Evolutionary conservation across 208 protist species (phyloP), one percentile per base, ranked within the genome.

Genomic region (Wallacemonas rigidus): DNA sequence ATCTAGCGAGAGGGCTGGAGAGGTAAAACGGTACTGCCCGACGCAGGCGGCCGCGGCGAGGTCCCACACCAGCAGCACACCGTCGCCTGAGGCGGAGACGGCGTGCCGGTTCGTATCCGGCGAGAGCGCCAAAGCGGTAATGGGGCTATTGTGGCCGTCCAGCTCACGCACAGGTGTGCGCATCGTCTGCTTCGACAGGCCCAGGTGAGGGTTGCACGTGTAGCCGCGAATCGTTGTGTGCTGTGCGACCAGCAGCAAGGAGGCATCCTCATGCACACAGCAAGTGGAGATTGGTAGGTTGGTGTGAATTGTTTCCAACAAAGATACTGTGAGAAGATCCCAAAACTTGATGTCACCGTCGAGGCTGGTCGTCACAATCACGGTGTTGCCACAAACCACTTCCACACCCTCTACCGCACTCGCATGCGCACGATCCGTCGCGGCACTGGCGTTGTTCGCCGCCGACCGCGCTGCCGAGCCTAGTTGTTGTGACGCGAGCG

Each of bases 51-150:
- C 85, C 1, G 87, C 87, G 15, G 90, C 85, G 11, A 97, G 78
- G 77, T 97, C 93, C 89, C 90, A 97, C 11, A 95, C 57, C 56
- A 93, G 77, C 69, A 97, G 57, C 56, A 70, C 80, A n/a, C 77
- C 84, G 74, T 95, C 90, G 1, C 82, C 85, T 15, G 83, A 90
- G 26, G 93, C 75, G 40, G 87, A 92, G 9, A 88, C 83, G 44
- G 95, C 71, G 68, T 95, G 90, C 40, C 87, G 83, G 67, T 81
- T 77, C 15, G 87, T 83, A 67, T 95, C 90, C 6, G 92, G 92
- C 11, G 88, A 74, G 2, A 97, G 71, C 8, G 87, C 88, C 35
- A 97, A 50, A 9, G 89, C 92, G 38, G 90, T 95, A 67, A 97
- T 91, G 65, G 87, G 83, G 68, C 79, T 81, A 72, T 76, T 88